These are phyloP conservation scores for Debaryomyces sp. DNA, from an alignment of 1,139 yeast genomes.

Conservation along the genomic window DNA sequence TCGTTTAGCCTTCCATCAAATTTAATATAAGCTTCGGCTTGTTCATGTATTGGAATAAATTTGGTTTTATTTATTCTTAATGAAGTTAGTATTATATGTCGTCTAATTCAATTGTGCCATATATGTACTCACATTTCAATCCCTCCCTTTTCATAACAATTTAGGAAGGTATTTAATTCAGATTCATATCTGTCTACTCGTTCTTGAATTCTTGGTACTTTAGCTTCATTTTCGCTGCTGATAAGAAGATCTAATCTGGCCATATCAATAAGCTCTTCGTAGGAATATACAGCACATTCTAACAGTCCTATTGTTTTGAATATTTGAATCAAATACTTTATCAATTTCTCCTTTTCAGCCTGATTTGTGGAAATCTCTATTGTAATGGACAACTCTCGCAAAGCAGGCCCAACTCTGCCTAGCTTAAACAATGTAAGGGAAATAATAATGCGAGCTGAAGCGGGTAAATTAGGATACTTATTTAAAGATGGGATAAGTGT, in stretches of 20 bases:
- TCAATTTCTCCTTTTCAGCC: constrained; percentile 18
- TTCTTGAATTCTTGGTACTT: constrained; percentile 1
- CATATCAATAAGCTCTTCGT: constrained; percentile 16
- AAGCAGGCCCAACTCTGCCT: constrained; percentile 28
- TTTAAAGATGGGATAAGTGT: constrained; percentile 12
- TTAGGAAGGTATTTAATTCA: constrained; percentile 4
- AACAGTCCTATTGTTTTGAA: constrained; percentile 20
- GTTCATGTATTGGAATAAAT: constrained; percentile 21
- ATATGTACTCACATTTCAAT: background rate
- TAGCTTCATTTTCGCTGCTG: constrained; percentile 4
- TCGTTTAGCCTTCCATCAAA: constrained; percentile 18
- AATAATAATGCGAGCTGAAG: constrained; percentile 17
- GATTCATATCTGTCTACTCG: constrained; percentile 8
- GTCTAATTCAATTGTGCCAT: background rate
- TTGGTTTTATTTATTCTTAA: background rate
- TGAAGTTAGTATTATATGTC: background rate
- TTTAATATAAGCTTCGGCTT: constrained; percentile 21
- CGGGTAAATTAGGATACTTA: constrained; percentile 9
- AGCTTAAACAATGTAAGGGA: constrained; percentile 26
- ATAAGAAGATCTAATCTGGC: constrained; percentile 11
- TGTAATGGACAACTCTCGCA: constrained; percentile 29
- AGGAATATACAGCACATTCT: constrained; percentile 14
- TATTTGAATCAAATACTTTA: constrained; percentile 18
- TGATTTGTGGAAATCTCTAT: constrained; percentile 26
- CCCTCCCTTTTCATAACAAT: background rate